Evolutionary conservation across 805 yeast genomes (phyloP), one percentile per base, ranked within the genome.

Genomic region (Candida montana): DNA sequence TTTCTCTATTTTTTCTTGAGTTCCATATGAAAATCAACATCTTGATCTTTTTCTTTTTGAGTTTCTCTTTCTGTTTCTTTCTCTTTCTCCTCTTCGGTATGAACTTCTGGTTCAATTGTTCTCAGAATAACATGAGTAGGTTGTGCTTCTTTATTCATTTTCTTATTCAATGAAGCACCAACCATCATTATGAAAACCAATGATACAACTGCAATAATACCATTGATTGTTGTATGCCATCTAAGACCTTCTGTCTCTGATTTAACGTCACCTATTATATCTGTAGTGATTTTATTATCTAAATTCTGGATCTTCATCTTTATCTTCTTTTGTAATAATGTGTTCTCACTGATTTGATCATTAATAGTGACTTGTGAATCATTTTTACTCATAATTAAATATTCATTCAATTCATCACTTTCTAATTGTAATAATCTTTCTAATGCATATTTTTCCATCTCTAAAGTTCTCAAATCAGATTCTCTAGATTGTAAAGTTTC

Each of bases 191-290:
- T 69, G 41, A 78, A 74, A 2, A 85, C 85, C 47, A 83, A 70
- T 1, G 80, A 67, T 18, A 84, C 62, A 27, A 89, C 81, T 2
- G 93, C 86, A 33, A 85, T 69, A 27, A 93, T 67, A 9, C 97
- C 97, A 59, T 93, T 76, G 42, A 96, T 71, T 2, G 96, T 89
- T 34, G 91, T 78, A 55, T 87, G 88, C 99, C 99, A 91, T 53
- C 98, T 72, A 46, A 91, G 70, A 44, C 81, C 78, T 63, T 91
- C 99, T 43, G 88, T 85, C 42, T 88, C 93, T 0, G 93, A 81
- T 56, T 87, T 78, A 58, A 89, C 75, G 7, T 86, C 93, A 27
- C 93, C 80, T 46, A 81, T 78, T 51, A 93, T 72, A 50, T 84
- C 84, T 5, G 93, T 84, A 19, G 85, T 77, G 45, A 91, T 90